Conservation (phyloP, 2,329 filamentous ascomycete species). For the Aspergillus ibericus region DNA sequence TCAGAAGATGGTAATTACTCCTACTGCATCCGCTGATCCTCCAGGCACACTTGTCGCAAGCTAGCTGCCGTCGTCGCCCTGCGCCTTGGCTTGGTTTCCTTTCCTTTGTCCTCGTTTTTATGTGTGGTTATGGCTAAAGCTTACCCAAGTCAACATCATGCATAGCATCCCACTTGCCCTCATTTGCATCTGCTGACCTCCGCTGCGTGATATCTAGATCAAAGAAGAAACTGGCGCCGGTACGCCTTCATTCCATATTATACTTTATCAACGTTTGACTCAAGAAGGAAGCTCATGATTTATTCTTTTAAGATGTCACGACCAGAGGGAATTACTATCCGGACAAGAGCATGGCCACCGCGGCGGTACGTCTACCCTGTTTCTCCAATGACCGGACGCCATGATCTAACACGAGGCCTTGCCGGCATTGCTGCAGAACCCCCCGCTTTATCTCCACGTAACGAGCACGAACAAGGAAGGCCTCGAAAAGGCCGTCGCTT, state of each 20-base stretch:
- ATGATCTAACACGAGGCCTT: neutral
- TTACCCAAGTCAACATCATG: conserved; percentile 62
- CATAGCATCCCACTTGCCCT: conserved; percentile 61
- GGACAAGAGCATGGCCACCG: conserved; percentile 95
- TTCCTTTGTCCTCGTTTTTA: conserved; percentile 29
- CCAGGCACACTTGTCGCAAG: conserved; percentile 46
- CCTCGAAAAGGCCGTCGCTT: conserved; percentile 81
- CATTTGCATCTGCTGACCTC: conserved; percentile 94
- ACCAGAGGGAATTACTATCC: conserved; percentile 95
- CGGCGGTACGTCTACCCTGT: conserved; percentile 65
- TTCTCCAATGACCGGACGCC: neutral
- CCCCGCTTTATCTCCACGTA: conserved; percentile 90
- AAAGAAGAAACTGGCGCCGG: conserved; percentile 99
- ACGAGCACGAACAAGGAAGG: conserved; percentile 90
- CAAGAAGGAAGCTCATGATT: conserved; percentile 60
- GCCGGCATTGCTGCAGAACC: conserved; percentile 60
- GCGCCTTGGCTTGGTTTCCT: conserved; percentile 36
- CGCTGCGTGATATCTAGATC: conserved; percentile 87
- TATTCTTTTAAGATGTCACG: conserved; percentile 85
- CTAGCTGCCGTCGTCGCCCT: conserved; percentile 38
- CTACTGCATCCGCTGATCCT: conserved; percentile 68
- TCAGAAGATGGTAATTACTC: conserved; percentile 99
- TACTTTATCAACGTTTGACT: conserved; percentile 49
- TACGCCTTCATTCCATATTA: conserved; percentile 65
- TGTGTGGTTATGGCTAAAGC: conserved; percentile 63